Evolutionary conservation across 495 filamentous ascomycete genomes (phyloP).

Genomic region (Aspergillus asperescens): DNA sequence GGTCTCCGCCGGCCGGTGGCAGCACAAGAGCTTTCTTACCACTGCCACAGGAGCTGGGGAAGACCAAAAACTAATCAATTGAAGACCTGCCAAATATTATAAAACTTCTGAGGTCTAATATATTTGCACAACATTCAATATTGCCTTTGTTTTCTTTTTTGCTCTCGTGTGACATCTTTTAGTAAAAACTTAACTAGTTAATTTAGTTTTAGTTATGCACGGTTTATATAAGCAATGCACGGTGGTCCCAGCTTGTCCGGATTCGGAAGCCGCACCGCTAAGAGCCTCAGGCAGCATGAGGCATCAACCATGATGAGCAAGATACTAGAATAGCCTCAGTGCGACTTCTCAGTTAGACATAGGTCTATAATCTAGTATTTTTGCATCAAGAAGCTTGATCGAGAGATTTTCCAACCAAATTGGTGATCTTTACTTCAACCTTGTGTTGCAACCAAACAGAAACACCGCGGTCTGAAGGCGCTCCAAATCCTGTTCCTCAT

Average conservation of each 20-base stretch:
- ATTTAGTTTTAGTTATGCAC: background rate
- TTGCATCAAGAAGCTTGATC: background rate
- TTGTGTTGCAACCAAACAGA: too few relatives aligned
- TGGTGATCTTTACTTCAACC: background rate
- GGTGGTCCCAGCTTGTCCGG: background rate
- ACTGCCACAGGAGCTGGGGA: background rate
- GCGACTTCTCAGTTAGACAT: too few relatives aligned
- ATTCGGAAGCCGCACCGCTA: background rate
- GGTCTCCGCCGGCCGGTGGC: background rate
- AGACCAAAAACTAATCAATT: too few relatives aligned
- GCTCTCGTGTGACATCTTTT: too few relatives aligned
- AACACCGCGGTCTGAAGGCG: too few relatives aligned
- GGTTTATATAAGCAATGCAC: background rate
- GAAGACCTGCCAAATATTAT: too few relatives aligned
- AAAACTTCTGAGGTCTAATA: too few relatives aligned
- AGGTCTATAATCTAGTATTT: background rate
- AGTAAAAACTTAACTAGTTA: too few relatives aligned
- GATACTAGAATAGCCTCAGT: too few relatives aligned
- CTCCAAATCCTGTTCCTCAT: too few relatives aligned
- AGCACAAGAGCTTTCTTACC: background rate
- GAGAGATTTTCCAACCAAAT: background rate
- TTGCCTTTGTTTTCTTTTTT: background rate
- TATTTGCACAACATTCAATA: too few relatives aligned
- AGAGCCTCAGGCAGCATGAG: slow-evolving; percentile 2
- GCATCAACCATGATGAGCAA: background rate